These are phyloP conservation scores for Sinapis alba DNA, from an alignment of 441 rosid genomes.

Conservation along the genomic window DNA sequence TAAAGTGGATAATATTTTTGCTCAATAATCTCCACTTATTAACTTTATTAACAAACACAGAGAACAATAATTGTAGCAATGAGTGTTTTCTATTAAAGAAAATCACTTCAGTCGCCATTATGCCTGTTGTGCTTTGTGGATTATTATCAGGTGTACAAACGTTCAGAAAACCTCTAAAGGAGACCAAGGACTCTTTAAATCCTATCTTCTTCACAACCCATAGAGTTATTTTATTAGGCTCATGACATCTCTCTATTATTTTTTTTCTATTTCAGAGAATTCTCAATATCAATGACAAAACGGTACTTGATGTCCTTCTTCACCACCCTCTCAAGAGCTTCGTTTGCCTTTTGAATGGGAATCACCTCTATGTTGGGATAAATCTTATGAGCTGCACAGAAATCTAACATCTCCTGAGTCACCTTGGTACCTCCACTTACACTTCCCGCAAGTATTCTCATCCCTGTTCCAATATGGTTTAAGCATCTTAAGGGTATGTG, in stretches of 20 bases:
- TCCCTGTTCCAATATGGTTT: slow-evolving; percentile 47
- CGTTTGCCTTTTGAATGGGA: slow-evolving; percentile 66
- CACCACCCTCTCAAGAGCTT: slow-evolving; percentile 74
- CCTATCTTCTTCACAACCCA: slow-evolving; percentile 11
- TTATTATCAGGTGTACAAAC: neutral
- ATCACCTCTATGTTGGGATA: slow-evolving; percentile 73
- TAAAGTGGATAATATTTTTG: neutral
- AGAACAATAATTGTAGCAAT: neutral
- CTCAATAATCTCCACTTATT: neutral
- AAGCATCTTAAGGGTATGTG: neutral
- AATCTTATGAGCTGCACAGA: slow-evolving; percentile 67
- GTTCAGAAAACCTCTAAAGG: neutral
- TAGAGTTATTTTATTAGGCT: neutral
- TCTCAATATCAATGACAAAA: slow-evolving; percentile 79
- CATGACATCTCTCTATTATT: slow-evolving; percentile 14
- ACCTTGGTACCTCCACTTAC: slow-evolving; percentile 66
- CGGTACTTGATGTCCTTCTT: slow-evolving; percentile 81
- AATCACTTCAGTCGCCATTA: neutral
- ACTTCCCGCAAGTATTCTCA: slow-evolving; percentile 69
- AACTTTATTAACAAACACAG: neutral
- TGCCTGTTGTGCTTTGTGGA: neutral
- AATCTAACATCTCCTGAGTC: slow-evolving; percentile 78
- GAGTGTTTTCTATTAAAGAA: neutral
- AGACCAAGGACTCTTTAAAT: slow-evolving; percentile 3
- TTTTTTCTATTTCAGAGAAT: slow-evolving; percentile 57